phyloP scores from a whole-genome alignment of 1,139 yeast species.

The Pneumocystis sp. region DNA sequence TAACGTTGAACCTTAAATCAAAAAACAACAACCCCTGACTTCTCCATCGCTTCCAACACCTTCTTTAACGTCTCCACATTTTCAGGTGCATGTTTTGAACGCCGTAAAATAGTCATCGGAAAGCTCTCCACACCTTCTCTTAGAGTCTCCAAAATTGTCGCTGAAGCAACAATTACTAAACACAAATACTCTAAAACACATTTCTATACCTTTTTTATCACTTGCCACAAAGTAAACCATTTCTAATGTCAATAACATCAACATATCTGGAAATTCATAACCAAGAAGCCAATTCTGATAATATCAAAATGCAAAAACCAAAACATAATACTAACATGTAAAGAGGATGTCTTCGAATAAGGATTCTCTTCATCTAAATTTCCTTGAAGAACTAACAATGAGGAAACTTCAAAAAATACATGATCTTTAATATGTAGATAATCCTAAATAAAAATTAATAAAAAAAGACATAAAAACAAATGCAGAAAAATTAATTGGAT shows the following conservation, averaged over 20 bases:
- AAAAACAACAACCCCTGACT: constrained; percentile 25
- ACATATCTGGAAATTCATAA: constrained; percentile 88
- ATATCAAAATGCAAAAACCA: constrained; percentile 5
- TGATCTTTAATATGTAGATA: not conserved
- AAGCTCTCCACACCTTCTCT: constrained; percentile 17
- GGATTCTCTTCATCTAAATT: constrained; percentile 79
- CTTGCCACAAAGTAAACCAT: constrained; percentile 60
- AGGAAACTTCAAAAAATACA: constrained; percentile 36
- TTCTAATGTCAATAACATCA: constrained; percentile 47
- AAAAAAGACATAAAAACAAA: not conserved
- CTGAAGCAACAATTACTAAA: constrained; percentile 19
- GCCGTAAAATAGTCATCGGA: constrained; percentile 52
- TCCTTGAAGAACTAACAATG: constrained; percentile 59
- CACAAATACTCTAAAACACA: not conserved
- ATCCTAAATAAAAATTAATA: not conserved
- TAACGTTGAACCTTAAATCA: constrained; percentile 3
- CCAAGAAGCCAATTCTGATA: constrained; percentile 66
- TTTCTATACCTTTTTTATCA: constrained; percentile 22
- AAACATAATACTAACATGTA: constrained; percentile 33
- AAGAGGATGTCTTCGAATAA: constrained; percentile 71
- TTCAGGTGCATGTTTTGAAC: constrained; percentile 70
- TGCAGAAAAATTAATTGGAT: not conserved
- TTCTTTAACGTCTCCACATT: constrained; percentile 52
- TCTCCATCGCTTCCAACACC: constrained; percentile 37
- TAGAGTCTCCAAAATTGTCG: constrained; percentile 50